A percentile compares a stretch with the other conserved stretches of the same genome.
Evolutionary conservation across 495 filamentous ascomycete genomes (phyloP).

Genomic region (Parachaetomium inaequale): DNA sequence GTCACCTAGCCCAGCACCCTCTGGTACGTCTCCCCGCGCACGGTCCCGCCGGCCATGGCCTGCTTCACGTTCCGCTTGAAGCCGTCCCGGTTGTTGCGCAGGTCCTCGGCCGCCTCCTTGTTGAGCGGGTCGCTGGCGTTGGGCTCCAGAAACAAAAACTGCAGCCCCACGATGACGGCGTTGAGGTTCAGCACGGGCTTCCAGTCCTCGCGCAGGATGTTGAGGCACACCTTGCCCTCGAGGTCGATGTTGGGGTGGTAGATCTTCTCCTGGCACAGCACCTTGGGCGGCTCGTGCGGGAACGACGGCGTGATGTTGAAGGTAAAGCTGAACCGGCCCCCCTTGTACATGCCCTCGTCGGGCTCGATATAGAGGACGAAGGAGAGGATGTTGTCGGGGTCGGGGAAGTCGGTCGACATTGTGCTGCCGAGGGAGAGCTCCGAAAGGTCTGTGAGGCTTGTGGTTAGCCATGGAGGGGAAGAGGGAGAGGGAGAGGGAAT

Average conservation of each 20-base stretch:
- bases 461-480: conserved; percentile 3
- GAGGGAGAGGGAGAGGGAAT: neutral
- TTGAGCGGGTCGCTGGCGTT: conserved; percentile 97
- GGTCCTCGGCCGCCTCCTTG: conserved; percentile 93
- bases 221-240: conserved; percentile 95
- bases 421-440: conserved; percentile 86
- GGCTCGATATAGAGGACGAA: conserved; percentile 91
- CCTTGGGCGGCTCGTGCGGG: conserved; percentile 96
- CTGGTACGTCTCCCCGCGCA: conserved; percentile 71
- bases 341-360: conserved; percentile 97
- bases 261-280: conserved; percentile 96
- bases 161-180: conserved; percentile 92
- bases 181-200: conserved; percentile 96
- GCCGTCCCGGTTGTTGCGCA: conserved; percentile 72
- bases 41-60: conserved; percentile 76
- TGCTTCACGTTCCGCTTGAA: conserved; percentile 88
- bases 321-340: conserved; percentile 81
- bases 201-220: conserved; percentile 97
- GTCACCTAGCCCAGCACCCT: conserved; percentile 52
- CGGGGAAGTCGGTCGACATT: conserved; percentile 89
- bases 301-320: conserved; percentile 93
- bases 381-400: conserved; percentile 95
- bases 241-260: conserved; percentile 99
- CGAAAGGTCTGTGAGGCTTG: conserved; percentile 67
- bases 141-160: conserved; percentile 97